phyloP scores from a whole-genome alignment of 495 filamentous ascomycete genomes.

The Neurospora sp. region DNA sequence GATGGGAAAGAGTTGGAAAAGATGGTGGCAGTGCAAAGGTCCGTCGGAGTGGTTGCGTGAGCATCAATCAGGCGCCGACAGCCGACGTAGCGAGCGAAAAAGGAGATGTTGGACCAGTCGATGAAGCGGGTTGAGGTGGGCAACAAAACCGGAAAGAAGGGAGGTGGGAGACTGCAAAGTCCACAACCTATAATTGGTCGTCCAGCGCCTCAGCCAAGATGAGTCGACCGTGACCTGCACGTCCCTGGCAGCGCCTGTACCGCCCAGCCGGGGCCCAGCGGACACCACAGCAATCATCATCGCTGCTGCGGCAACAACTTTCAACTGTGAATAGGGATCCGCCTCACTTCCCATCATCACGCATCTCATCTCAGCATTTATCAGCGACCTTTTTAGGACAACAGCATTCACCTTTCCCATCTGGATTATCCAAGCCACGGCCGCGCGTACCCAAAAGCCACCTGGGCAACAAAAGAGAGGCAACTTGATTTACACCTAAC shows the following conservation, averaged over 20 bases:
- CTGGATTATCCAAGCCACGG: neutral
- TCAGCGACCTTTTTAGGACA: neutral
- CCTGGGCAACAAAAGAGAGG: neutral
- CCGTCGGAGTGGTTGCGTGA: neutral
- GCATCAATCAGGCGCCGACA: neutral
- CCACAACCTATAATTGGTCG: neutral
- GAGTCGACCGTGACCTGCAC: neutral
- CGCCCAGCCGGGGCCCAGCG: neutral
- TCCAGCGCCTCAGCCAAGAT: constrained; percentile 3
- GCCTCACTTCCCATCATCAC: neutral
- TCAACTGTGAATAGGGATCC: neutral
- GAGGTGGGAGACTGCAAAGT: neutral
- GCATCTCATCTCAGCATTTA: neutral
- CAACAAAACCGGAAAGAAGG: neutral
- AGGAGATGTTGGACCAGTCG: neutral
- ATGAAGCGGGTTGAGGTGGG: neutral
- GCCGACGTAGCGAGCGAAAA: neutral
- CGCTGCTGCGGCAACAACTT: neutral
- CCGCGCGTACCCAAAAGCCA: neutral
- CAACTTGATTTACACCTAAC: neutral
- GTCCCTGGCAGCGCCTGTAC: constrained; percentile 1
- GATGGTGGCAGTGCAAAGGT: neutral
- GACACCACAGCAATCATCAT: neutral
- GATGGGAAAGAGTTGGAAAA: neutral
- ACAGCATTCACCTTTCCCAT: neutral